These are phyloP conservation scores for Umbilicaria muhlenbergii DNA, from an alignment of 495 filamentous ascomycete genomes.

Conservation along the genomic window DNA sequence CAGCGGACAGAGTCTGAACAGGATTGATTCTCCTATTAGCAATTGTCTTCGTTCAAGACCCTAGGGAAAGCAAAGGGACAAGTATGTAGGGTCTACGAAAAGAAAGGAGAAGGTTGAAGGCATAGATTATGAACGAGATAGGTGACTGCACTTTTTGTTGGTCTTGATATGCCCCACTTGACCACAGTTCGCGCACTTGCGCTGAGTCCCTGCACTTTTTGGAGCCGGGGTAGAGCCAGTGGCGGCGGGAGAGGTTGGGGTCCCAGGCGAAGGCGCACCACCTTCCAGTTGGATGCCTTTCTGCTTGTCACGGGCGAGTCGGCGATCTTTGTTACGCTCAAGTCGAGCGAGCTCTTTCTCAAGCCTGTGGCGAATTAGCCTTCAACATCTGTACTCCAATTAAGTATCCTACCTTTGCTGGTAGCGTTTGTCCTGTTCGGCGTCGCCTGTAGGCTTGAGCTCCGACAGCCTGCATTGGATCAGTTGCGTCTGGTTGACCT, in stretches of 20 bases:
- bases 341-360: constrained; percentile 66
- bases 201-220: constrained; percentile 45
- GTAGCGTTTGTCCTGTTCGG: constrained; percentile 49
- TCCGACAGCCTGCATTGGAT: constrained; percentile 32
- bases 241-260: constrained; percentile 30
- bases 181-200: constrained; percentile 95
- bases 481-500: constrained; percentile 11
- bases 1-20: constrained; percentile 63
- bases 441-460: constrained; percentile 58
- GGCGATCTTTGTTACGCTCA: constrained; percentile 78
- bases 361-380: constrained; percentile 31
- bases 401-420: constrained; percentile 28
- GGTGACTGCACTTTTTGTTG: constrained; percentile 73
- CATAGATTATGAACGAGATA: background rate
- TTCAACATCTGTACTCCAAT: constrained; percentile 1
- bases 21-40: constrained; percentile 13
- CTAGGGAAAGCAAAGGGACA: constrained; percentile 6
- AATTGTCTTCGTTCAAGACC: background rate
- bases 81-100: background rate
- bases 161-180: constrained; percentile 95
- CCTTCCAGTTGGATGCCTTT: constrained; percentile 44
- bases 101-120: background rate
- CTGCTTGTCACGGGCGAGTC: constrained; percentile 78
- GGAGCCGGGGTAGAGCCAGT: constrained; percentile 19
- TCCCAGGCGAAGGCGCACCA: constrained; percentile 23